Base-by-base conservation (phyloP, 306 rosid genomes). In the Trifolium subterraneum region DNA sequence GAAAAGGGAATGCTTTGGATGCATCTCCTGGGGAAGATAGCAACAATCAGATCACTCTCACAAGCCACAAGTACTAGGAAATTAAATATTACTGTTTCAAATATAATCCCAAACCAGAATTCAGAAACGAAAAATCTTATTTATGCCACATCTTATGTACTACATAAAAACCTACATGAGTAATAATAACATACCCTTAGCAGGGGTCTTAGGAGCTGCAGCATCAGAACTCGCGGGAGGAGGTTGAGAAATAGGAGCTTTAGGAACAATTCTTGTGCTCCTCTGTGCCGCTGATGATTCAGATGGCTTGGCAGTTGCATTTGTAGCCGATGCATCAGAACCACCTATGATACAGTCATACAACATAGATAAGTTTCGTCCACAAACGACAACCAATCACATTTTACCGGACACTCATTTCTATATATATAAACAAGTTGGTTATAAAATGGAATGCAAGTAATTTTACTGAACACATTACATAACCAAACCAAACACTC, bases 211-310 rank as follows among this genome's bases (percentile, higher is more conserved):
- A 23, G 86, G 86, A 5, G 85, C 83, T 31, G 84, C 74, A 22
- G 82, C 27, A 20, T 84, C 86, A 7, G 88, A 75, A 75, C 39
- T 88, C 88, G 83, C 2, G 60, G 95, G 10, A 78, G 93, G 52
- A 83, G 89, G 59, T 71, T 90, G 97, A 78, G 95, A 81, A 71
- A 85, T 80, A 58, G 97, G 96, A 83, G 87, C 89, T 75, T 88
- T 91, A 1, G 96, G 96, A 89, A 91, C 91, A 78, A 78, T 68
- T 75, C 89, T 64, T 48, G 80, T 44, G 80, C 85, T 86, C 86
- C 84, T 94, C 76, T 82, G 98, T 48, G 88, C 27, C 68, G 82
- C 73, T 35, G 85, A 70, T 8, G 79, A 47, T 60, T 89, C 97
- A 31, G 85, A 23, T 47, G 88, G 76, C 86, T 83, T 86, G 87